Base-by-base conservation (phyloP, 495 filamentous ascomycete genomes). In the Trichoderma asperelloides region DNA sequence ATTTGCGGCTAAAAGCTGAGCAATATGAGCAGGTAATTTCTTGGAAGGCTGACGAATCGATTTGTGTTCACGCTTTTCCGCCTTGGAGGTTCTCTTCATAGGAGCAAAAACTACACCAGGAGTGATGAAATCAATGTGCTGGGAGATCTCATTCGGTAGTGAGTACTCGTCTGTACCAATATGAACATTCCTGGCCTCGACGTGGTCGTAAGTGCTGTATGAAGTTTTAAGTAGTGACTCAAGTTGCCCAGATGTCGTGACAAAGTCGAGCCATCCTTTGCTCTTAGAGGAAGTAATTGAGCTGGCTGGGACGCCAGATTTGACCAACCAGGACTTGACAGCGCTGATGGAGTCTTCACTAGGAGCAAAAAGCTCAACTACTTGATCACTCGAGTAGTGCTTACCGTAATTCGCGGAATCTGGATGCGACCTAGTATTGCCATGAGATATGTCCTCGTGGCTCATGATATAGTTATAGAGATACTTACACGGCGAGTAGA, bases 81-180 rank as follows among this genome's bases (percentile, higher is more conserved):
- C 25, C 12, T 30, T 30, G n/a, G 55, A 60, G 12, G 55, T 30
- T 13, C 3, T 13, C 25, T 30, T 60, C 6, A 60, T 12, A 3
- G 23, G 55, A 9, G 55, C 9, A 13, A 60, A 60, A 0, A 60
- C 55, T 13, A 88, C 74, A 3, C 84, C 84, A 0, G 85, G 84
- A 0, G 80, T 87, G 51, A 87, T 82, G 67, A 84, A 87, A 72
- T 89, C 86, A 49, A 88, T 75, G 65, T 88, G 82, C 9, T 72
- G 68, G 41, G 76, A 76, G 25, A 88, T 67, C 25, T 81, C 72
- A 12, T 77, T 71, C 0, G 86, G 86, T 11, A 88, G 73, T 55
- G 84, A 80, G 65, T 88, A 88, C 68, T 74, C 75, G 15, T 45
- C 40, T n/a, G 37, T 33, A 15, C 30, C 43, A 30, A 39, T 33